Percentiles rank a stretch among this genome's conserved stretches.
These are phyloP conservation scores for Aspergillus fischeri DNA, from an alignment of 2,329 filamentous ascomycete species.

Conservation along the genomic window DNA sequence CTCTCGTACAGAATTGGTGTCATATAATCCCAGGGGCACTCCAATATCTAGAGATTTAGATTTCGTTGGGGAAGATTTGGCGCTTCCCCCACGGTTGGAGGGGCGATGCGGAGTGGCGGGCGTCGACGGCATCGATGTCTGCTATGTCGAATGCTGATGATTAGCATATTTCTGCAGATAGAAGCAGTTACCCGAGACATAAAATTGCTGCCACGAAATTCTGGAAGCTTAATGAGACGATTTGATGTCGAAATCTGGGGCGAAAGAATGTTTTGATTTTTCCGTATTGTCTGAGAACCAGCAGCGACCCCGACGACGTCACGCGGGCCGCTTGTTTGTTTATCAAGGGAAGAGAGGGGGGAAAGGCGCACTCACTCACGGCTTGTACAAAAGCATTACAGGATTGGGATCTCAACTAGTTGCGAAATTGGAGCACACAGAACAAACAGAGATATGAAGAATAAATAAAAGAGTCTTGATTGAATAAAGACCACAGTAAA, in stretches of 20 bases:
- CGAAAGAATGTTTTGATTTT: not conserved
- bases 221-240: not conserved
- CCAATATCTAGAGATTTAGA: conserved; percentile 48
- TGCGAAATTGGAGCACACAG: not conserved
- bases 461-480: conserved; percentile 2
- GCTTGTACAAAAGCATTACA: not conserved
- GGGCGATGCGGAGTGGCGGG: conserved; percentile 36
- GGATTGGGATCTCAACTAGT: not conserved
- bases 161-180: conserved; percentile 8
- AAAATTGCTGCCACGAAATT: not conserved
- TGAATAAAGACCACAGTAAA: conserved; percentile 3
- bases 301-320: conserved; percentile 10
- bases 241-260: not conserved
- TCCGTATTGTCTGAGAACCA: not conserved
- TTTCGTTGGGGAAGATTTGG: conserved; percentile 53
- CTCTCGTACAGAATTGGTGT: conserved; percentile 66
- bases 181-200: conserved; percentile 10
- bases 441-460: not conserved
- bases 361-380: conserved; percentile 1
- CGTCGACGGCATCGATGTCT: conserved; percentile 39
- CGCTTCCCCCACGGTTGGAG: conserved; percentile 51
- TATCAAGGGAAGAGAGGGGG: conserved; percentile 1
- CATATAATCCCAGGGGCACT: conserved; percentile 53
- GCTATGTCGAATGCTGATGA: conserved; percentile 4
- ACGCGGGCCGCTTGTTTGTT: conserved; percentile 11